A percentile compares a stretch with the other conserved stretches of the same genome.
Conservation (phyloP, 2,329 filamentous ascomycete genomes). For the Phaeophleospora eucalypticola region DNA sequence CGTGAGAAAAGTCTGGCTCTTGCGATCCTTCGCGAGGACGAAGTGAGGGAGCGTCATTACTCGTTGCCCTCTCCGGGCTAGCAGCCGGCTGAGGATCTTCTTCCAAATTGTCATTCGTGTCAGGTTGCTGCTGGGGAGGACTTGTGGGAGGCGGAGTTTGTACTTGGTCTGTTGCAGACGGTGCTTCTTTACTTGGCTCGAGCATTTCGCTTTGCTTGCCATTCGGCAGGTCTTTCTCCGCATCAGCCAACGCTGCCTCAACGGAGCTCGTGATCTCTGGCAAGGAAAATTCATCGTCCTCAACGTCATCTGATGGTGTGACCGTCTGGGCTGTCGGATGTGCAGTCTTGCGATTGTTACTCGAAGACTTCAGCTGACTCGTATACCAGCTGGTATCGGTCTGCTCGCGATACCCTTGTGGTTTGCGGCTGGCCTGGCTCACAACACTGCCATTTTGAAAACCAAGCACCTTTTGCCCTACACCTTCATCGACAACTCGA, state of each 20-base stretch:
- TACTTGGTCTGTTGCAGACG: conserved; percentile 2
- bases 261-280: conserved; percentile 34
- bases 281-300: conserved; percentile 28
- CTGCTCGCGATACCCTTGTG: conserved; percentile 72
- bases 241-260: conserved; percentile 28
- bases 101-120: neutral
- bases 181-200: too few species aligned
- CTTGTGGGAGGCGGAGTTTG: conserved; percentile 21
- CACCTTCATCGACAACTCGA: conserved; percentile 77
- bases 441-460: conserved; percentile 61
- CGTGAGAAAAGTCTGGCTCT: conserved; percentile 32
- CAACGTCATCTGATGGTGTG: conserved; percentile 30
- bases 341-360: neutral
- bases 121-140: conserved; percentile 1
- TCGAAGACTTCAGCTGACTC: conserved; percentile 52
- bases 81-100: neutral
- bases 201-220: too few species aligned
- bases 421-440: conserved; percentile 59
- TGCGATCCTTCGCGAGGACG: conserved; percentile 30
- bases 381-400: conserved; percentile 80
- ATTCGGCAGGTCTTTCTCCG: conserved; percentile 4
- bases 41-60: conserved; percentile 5
- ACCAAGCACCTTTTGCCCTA: conserved; percentile 71
- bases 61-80: neutral
- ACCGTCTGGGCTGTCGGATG: conserved; percentile 26